Evolutionary conservation across 352 stramenopile species (phyloP).

Genomic region (Phytophthora uliginosa): DNA sequence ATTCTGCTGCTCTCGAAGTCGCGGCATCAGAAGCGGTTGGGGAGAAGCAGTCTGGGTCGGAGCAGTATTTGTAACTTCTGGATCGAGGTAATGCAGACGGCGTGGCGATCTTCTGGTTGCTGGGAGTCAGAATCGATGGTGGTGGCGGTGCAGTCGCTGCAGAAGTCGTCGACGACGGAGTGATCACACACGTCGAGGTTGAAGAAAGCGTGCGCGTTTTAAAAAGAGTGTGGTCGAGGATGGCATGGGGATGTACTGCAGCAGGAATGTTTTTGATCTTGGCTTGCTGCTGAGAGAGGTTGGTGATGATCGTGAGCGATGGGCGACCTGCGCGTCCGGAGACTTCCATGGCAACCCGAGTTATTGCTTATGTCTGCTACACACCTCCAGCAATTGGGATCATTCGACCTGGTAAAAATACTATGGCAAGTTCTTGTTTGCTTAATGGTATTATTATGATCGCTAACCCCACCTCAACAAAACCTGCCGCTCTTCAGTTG

Average conservation of each 20-base stretch:
- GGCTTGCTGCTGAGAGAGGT: constrained; percentile 19
- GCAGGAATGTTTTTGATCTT: constrained; percentile 12
- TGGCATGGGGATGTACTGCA: constrained; percentile 9
- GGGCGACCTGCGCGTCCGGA: constrained; percentile 12
- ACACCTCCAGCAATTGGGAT: constrained; percentile 2
- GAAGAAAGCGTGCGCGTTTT: constrained; percentile 24
- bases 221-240: neutral
- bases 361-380: neutral
- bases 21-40: constrained; percentile 4
- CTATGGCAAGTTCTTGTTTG: constrained; percentile 11
- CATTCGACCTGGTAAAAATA: constrained; percentile 36
- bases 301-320: constrained; percentile 34
- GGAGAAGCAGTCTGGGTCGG: constrained; percentile 43
- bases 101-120: constrained; percentile 18
- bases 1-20: constrained; percentile 12
- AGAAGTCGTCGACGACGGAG: constrained; percentile 10
- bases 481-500: constrained; percentile 9
- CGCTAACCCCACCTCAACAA: neutral
- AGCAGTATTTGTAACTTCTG: constrained; percentile 47
- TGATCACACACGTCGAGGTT: constrained; percentile 20
- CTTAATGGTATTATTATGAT: constrained; percentile 31
- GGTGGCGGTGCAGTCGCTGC: constrained; percentile 11
- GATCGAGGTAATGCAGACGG: constrained; percentile 10
- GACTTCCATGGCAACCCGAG: constrained; percentile 20
- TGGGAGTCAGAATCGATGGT: constrained; percentile 9